These are phyloP conservation scores for Coemansia nantahalensis DNA, from an alignment of 192 early-diverging fungal species.

Conservation along the genomic window DNA sequence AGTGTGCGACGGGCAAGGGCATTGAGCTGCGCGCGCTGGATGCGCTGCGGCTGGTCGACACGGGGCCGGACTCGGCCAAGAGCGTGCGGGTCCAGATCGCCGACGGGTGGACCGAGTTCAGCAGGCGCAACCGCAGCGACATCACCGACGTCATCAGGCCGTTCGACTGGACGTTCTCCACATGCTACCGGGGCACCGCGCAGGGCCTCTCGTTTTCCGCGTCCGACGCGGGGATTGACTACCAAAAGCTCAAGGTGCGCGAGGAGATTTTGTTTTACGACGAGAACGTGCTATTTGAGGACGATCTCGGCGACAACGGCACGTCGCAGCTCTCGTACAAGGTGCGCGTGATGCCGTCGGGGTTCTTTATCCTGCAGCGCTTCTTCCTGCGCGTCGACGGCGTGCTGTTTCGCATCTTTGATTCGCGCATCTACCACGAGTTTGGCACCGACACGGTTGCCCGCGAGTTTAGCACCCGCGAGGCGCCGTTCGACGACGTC, in stretches of 20 bases:
- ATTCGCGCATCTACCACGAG: conserved; percentile 86
- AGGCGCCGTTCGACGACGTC: conserved; percentile 62
- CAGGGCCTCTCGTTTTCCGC: conserved; percentile 13
- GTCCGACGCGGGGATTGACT: conserved; percentile 64
- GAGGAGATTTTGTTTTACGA: conserved; percentile 95
- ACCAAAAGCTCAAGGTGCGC: conserved; percentile 65
- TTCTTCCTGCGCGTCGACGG: conserved; percentile 93
- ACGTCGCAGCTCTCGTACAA: conserved; percentile 73
- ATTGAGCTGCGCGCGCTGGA: conserved; percentile 68
- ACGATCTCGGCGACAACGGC: conserved; percentile 96
- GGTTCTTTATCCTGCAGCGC: conserved; percentile 83
- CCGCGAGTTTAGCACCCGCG: conserved; percentile 70
- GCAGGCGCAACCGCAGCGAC: conserved; percentile 59
- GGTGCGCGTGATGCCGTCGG: conserved; percentile 91
- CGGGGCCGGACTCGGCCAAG: conserved; percentile 63
- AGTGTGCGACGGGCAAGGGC: conserved; percentile 54
- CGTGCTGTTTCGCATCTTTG: conserved; percentile 87
- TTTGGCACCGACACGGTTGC: conserved; percentile 66
- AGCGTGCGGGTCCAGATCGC: conserved; percentile 83
- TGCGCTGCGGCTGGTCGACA: conserved; percentile 72
- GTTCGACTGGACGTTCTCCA: conserved; percentile 97
- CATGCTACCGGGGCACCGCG: conserved; percentile 71
- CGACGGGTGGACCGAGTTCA: conserved; percentile 79
- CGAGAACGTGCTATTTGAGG: conserved; percentile 92
- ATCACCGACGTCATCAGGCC: conserved; percentile 85